These are phyloP conservation scores for Phaeosphaeriaceae sp. DNA, from an alignment of 2,329 filamentous ascomycete species.

Conservation along the genomic window DNA sequence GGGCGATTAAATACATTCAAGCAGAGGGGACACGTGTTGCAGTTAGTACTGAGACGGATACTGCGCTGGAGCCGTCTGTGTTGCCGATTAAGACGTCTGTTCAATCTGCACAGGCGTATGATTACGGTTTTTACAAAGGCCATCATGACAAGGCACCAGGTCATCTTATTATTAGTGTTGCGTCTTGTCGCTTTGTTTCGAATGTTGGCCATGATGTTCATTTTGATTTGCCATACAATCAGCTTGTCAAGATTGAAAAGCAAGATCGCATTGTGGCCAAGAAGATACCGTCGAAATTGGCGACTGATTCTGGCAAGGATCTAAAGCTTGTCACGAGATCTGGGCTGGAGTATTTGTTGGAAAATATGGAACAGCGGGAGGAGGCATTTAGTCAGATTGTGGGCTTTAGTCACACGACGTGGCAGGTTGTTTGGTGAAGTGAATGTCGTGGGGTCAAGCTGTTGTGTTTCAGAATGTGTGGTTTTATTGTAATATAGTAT, in stretches of 20 bases:
- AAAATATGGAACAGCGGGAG: slow-evolving; percentile 32
- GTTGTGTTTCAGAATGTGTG: no score
- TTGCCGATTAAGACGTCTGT: no score
- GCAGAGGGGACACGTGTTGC: slow-evolving; percentile 29
- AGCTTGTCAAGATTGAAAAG: slow-evolving; percentile 33
- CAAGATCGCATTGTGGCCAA: slow-evolving; percentile 26
- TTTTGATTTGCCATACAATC: slow-evolving; percentile 22
- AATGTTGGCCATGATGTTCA: slow-evolving; percentile 15
- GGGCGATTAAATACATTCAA: slow-evolving; percentile 41
- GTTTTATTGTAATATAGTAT: no score
- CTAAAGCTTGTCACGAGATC: slow-evolving; percentile 19
- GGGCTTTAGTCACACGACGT: slow-evolving; percentile 32
- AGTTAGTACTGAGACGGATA: no score
- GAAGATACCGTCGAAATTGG: slow-evolving; percentile 22
- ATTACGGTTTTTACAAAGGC: slow-evolving; percentile 30
- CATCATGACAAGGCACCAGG: slow-evolving; percentile 21
- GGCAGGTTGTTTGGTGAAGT: slow-evolving; percentile 40
- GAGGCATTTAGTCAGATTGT: slow-evolving; percentile 42
- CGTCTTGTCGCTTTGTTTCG: slow-evolving; percentile 24
- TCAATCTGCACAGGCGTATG: no score
- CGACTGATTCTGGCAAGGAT: slow-evolving; percentile 27
- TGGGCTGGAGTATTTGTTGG: slow-evolving; percentile 20
- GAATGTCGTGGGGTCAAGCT: no score
- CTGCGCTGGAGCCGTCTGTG: no score
- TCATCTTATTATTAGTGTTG: slow-evolving; percentile 22